phyloP scores from a whole-genome alignment of 2,329 filamentous ascomycete genomes.

The Phaeosphaeriaceae sp. region DNA sequence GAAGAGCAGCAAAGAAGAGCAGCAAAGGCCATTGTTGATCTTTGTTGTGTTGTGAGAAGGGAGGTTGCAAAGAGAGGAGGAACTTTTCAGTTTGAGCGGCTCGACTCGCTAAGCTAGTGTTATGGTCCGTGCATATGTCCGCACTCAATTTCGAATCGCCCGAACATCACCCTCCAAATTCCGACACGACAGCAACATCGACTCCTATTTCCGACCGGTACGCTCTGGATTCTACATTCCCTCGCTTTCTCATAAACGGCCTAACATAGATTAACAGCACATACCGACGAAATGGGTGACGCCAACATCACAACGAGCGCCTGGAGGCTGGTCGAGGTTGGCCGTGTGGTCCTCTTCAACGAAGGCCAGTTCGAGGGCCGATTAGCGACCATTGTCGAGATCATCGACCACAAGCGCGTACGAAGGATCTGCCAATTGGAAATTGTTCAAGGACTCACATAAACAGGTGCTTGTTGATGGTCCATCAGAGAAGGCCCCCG shows the following conservation, averaged over 20 bases:
- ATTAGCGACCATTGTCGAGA: constrained; percentile 95
- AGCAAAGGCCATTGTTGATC: background rate
- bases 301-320: constrained; percentile 55
- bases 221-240: constrained; percentile 34
- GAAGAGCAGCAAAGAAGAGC: background rate
- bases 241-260: constrained; percentile 20
- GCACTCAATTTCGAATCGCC: constrained; percentile 14
- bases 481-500: constrained; percentile 78
- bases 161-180: constrained; percentile 28
- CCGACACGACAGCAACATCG: constrained; percentile 40
- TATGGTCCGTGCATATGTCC: background rate
- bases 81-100: constrained; percentile 13
- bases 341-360: constrained; percentile 93
- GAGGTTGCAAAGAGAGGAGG: constrained; percentile 11
- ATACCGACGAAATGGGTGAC: constrained; percentile 55
- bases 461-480: constrained; percentile 92
- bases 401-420: constrained; percentile 99
- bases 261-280: constrained; percentile 41
- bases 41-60: constrained; percentile 2
- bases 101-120: constrained; percentile 9
- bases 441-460: constrained; percentile 37
- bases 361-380: constrained; percentile 81
- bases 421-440: constrained; percentile 55
- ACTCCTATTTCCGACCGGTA: constrained; percentile 50
- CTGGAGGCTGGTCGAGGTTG: constrained; percentile 96